Base-by-base conservation (phyloP, 2,329 filamentous ascomycete genomes). In the Mycosphaerelloides madeirae region DNA sequence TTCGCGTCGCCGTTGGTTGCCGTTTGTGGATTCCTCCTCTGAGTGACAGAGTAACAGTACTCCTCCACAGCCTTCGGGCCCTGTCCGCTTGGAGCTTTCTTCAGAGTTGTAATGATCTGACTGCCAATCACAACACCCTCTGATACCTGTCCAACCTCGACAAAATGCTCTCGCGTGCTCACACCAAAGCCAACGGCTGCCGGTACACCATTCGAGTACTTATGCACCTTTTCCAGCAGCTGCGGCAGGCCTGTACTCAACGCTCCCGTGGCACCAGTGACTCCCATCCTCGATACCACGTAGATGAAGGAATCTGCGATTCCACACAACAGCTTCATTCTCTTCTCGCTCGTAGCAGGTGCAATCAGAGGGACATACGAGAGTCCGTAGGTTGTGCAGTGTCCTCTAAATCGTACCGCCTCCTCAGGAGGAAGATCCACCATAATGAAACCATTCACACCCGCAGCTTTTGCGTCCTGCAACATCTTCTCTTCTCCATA, bases 291-390 rank as follows among this genome's bases (percentile, higher is more conserved):
- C 19, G 91, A 97, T 44, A 98, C 93, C 50, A 98, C 90, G 66
- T 98, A 98, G 70, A 98, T 95, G 74, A 97, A 98, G 3, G 90
- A 96, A 70, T 97, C 91, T 62, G 93, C 93, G 52, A 98, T 91
- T 66, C 87, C 83, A 79, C 93, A 98, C 11, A 98, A 83, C 31
- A 96, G 78, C 71, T 87, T 91, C 90, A 98, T 95, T 61, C 93
- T 86, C 54, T 81, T 77, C 58, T 96, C 89, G 6, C 89, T 95
- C 1, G 93, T 97, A 9, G 90, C 82, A 6, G 93, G 93, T 1
- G 93, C 91, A 58, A 98, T 96, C 41, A 98, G 76, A n/a, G 93
- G 93, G 12, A 98, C 86, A 65, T 97, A 98, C 5, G 90, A 96
- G 28, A 98, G 80, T 79, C 84, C 84, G 64, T 82, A 86, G 61